Conservation (phyloP, 2,329 filamentous ascomycete genomes). For the Sporothrix variecibatus region DNA sequence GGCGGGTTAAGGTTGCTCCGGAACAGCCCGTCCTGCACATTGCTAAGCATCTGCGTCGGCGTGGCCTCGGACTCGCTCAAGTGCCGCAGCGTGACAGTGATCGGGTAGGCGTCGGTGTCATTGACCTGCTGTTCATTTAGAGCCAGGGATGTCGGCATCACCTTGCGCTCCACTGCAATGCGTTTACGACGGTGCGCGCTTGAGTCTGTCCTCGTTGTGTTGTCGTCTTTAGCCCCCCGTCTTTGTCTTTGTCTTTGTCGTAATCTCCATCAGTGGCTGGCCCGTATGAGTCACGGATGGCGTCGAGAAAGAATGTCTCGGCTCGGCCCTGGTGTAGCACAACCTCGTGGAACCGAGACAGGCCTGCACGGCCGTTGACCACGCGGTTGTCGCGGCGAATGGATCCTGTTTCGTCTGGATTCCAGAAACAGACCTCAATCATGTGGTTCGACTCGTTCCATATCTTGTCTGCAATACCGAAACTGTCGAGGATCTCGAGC, state of each 20-base stretch:
- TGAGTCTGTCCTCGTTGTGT: conserved; percentile 15
- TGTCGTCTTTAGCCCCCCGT: conserved; percentile 11
- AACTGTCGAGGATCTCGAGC: conserved; percentile 72
- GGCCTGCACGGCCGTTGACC: conserved; percentile 61
- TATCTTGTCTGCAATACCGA: conserved; percentile 64
- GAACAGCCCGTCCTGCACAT: conserved; percentile 53
- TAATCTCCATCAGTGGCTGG: neutral
- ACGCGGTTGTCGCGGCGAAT: conserved; percentile 62
- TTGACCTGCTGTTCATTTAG: conserved; percentile 52
- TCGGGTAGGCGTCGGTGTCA: conserved; percentile 55
- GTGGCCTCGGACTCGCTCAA: conserved; percentile 57
- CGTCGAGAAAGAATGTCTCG: conserved; percentile 59
- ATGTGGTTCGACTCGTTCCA: conserved; percentile 70
- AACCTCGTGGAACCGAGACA: conserved; percentile 65
- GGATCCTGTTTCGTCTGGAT: conserved; percentile 59
- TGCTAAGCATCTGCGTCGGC: conserved; percentile 44
- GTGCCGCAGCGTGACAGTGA: conserved; percentile 58
- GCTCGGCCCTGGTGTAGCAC: conserved; percentile 72
- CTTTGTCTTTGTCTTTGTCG: neutral
- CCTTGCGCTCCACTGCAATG: conserved; percentile 56
- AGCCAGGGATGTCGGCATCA: conserved; percentile 54
- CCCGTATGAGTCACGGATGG: conserved; percentile 31
- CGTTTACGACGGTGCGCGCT: neutral
- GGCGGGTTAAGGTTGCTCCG: conserved; percentile 50
- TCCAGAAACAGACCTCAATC: conserved; percentile 65